These are phyloP conservation scores for Candida piceae DNA, from an alignment of 805 yeast species.

Conservation along the genomic window DNA sequence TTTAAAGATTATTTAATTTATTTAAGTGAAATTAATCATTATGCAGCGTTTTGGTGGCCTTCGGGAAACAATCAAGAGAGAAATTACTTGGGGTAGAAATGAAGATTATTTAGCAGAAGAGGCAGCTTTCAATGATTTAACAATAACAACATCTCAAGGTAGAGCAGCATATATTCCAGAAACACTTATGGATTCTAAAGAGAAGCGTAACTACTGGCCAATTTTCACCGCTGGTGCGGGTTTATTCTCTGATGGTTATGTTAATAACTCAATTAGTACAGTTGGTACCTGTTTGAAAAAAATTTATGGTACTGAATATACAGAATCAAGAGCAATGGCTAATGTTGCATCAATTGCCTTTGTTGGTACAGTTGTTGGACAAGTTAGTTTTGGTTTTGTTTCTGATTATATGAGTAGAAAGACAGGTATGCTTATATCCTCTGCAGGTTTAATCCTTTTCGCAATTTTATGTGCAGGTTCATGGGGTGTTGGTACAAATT, in stretches of 20 bases:
- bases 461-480: conserved; percentile 77
- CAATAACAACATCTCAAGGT: conserved; percentile 19
- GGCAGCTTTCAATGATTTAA: conserved; percentile 7
- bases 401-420: conserved; percentile 81
- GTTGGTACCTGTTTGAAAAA: conserved; percentile 64
- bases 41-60: not conserved
- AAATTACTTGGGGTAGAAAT: conserved; percentile 26
- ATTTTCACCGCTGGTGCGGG: conserved; percentile 88
- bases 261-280: conserved; percentile 77
- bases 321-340: conserved; percentile 61
- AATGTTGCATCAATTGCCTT: conserved; percentile 86
- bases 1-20: no score
- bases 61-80: conserved; percentile 11
- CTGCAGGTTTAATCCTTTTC: conserved; percentile 67
- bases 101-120: conserved; percentile 10
- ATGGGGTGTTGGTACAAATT: conserved; percentile 64
- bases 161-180: conserved; percentile 18
- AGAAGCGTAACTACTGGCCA: conserved; percentile 48
- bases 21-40: not conserved
- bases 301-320: conserved; percentile 61
- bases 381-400: conserved; percentile 71
- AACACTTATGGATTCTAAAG: conserved; percentile 21
- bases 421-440: conserved; percentile 76
- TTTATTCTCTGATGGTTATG: conserved; percentile 88
- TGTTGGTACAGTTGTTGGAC: conserved; percentile 89